Base-by-base conservation (phyloP, 2,329 filamentous ascomycete species). In the Xylaria polymorpha region DNA sequence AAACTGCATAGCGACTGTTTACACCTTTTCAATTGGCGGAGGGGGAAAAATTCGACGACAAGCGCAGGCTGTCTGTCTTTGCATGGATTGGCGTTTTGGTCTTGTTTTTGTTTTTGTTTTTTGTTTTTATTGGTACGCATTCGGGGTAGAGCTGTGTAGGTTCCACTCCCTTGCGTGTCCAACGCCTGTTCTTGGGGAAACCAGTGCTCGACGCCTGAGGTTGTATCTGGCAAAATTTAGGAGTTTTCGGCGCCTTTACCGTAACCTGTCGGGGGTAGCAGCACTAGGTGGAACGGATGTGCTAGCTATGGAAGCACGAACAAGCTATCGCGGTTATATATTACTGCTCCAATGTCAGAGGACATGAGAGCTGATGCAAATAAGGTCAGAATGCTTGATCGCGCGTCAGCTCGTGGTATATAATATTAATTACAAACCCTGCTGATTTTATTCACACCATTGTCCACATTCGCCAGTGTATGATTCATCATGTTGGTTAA, bases 1-100 rank as follows among this genome's bases (percentile, higher is more conserved):
- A 83, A 83, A 84, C 80, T 86, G 85, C 85, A 87, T 86, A 86
- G 85, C 85, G 84, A 83, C 83, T 85, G 81, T 83, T 83, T 82
- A 77, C 72, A 75, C 65, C 67, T 72, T 73, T 78, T 74, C 66
- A 71, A 74, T 65, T 66, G 75, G 74, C 72, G 72, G 39, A 58
- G 70, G 67, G 70, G 72, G 77, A 77, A 76, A 71, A 60, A 41
- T 20, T 44, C 69, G 73, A 69, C 73, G 74, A 76, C 72, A 68
- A 68, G 74, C 61, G 50, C 71, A 72, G 73, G 73, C 71, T 75
- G 76, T 75, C 71, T 68, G 74, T 76, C 74, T 75, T 57, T 73
- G 78, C 78, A 79, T 79, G 74, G 75, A 73, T 69, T 72, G 77
- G 78, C 76, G 77, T 78, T 79, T 71, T 39, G 57, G 61, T n/a